A percentile compares a stretch with the other conserved stretches of the same genome.
Evolutionary conservation across 345 rosid genomes (phyloP).

Genomic region (Clausena lansium): DNA sequence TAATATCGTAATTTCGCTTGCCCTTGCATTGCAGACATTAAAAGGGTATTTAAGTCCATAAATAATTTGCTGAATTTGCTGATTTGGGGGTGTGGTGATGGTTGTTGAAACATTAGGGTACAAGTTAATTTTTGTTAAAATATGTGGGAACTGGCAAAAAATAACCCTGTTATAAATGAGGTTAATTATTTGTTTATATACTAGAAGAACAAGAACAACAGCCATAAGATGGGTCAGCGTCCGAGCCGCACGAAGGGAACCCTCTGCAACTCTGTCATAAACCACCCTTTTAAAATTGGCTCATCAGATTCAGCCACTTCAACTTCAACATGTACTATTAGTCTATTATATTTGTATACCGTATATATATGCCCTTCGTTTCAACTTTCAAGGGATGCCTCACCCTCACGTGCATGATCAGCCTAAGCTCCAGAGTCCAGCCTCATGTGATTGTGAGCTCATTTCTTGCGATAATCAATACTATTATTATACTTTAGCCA

Average conservation of each 20-base stretch:
- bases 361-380: neutral
- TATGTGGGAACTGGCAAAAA: no score
- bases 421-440: neutral
- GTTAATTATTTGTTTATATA: no score
- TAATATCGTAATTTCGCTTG: no score
- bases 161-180: no score
- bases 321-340: conserved; percentile 14
- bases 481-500: neutral
- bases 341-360: no score
- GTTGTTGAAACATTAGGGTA: no score
- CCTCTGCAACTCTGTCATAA: conserved; percentile 6
- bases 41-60: no score
- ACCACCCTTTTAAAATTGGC: conserved; percentile 8
- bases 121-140: no score
- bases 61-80: no score
- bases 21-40: no score
- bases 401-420: conserved; percentile 35
- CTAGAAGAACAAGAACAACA: neutral
- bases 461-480: neutral
- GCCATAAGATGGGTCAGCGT: conserved; percentile 30
- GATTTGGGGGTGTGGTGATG: no score
- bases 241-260: conserved; percentile 79
- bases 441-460: neutral
- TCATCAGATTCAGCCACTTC: neutral
- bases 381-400: conserved; percentile 4